Conservation (phyloP, 208 protist species). For the Paratrypanosoma confusum region DNA sequence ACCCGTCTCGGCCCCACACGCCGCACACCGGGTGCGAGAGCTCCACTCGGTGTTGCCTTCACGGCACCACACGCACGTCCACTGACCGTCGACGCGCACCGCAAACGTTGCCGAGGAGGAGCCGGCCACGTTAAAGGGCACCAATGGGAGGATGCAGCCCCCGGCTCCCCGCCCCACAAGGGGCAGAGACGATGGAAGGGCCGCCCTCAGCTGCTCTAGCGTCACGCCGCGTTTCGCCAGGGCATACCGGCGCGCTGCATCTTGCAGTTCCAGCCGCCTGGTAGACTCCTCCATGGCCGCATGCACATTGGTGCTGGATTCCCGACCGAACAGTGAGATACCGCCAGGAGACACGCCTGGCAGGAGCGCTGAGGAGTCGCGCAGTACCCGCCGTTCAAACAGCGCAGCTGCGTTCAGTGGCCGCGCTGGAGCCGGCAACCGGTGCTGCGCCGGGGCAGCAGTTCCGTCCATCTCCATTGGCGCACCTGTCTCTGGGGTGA, state of each 20-base stretch:
- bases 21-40: slow-evolving; percentile 50
- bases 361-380: no score
- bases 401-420: no score
- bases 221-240: slow-evolving; percentile 45
- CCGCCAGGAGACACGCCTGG: no score
- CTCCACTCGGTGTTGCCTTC: slow-evolving; percentile 54
- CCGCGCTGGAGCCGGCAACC: no score
- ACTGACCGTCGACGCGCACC: slow-evolving; percentile 33
- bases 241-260: slow-evolving; percentile 35
- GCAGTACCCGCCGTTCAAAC: no score
- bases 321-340: no score
- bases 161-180: not conserved
- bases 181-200: slow-evolving; percentile 3
- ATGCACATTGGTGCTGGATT: no score
- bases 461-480: no score
- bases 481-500: no score
- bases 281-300: slow-evolving; percentile 60
- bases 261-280: slow-evolving; percentile 54
- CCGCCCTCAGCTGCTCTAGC: not conserved
- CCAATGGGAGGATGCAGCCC: not conserved
- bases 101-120: not conserved
- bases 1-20: slow-evolving; percentile 71
- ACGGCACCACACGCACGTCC: slow-evolving; percentile 79
- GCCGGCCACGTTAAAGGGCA: not conserved
- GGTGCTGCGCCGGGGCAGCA: no score